Conservation (phyloP, 306 rosid species). For the Pterocarpus santalinus region DNA sequence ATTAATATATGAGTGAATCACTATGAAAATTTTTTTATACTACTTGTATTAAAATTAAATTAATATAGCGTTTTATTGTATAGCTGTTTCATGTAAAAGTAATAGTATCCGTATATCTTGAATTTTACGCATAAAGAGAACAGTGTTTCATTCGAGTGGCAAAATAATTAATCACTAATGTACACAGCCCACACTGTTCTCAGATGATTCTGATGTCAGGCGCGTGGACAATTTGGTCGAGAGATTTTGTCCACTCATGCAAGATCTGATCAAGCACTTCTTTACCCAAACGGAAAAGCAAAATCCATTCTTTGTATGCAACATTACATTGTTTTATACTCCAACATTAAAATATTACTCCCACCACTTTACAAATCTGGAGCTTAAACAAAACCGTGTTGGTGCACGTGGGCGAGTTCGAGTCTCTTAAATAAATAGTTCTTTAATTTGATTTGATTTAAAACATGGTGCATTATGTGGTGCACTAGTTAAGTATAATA, state of each 20-base stretch:
- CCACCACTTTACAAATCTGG: constrained; percentile 13
- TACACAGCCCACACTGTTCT: constrained; percentile 13
- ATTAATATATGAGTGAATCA: no score
- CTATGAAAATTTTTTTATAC: no score
- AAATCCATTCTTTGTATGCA: constrained; percentile 34
- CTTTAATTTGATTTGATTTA: no score
- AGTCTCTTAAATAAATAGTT: no score
- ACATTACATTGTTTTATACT: constrained; percentile 22
- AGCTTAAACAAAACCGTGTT: constrained; percentile 40
- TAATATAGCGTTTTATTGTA: no score
- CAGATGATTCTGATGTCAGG: constrained; percentile 63
- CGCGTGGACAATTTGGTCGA: constrained; percentile 54
- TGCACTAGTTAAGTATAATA: no score
- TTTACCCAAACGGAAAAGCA: constrained; percentile 37
- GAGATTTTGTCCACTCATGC: constrained; percentile 25
- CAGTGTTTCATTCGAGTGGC: background rate
- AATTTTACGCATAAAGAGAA: background rate
- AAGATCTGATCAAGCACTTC: constrained; percentile 13
- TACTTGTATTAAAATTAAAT: no score
- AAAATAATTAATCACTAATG: background rate
- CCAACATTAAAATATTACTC: background rate
- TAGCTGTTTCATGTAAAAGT: no score
- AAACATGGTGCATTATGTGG: no score
- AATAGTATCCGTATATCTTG: background rate
- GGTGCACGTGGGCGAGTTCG: no score